Evolutionary conservation across 2,329 filamentous ascomycete species (phyloP).

Genomic region (Stagonosporopsis tanaceti): DNA sequence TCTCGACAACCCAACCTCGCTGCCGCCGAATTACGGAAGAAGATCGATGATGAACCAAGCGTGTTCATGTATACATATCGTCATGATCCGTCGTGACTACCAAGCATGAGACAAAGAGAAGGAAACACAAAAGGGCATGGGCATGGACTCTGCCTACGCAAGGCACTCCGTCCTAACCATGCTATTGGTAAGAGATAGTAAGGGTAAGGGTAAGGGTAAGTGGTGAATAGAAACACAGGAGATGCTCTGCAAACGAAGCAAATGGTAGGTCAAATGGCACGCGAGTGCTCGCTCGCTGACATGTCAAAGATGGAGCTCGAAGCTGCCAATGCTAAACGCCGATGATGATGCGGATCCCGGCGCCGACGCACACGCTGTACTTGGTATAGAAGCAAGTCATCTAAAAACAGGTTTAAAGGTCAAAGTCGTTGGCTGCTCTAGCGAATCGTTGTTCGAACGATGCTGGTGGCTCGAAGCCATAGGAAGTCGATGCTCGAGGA

Average conservation of each 20-base stretch:
- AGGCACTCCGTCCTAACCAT: slow-evolving; percentile 25
- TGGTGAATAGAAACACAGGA: slow-evolving; percentile 43
- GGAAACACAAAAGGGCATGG: slow-evolving; percentile 17
- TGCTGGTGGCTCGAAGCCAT: slow-evolving; percentile 47
- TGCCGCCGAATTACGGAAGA: slow-evolving; percentile 36
- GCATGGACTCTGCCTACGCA: slow-evolving; percentile 17
- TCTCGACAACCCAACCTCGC: slow-evolving; percentile 11
- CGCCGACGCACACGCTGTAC: slow-evolving; percentile 34
- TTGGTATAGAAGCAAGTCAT: slow-evolving; percentile 27
- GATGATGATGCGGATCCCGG: slow-evolving; percentile 42
- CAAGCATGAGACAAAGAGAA: slow-evolving; percentile 26
- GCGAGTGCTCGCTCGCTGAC: slow-evolving; percentile 31
- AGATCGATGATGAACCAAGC: slow-evolving; percentile 26
- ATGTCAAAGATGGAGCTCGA: slow-evolving; percentile 31
- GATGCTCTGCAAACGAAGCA: slow-evolving; percentile 40
- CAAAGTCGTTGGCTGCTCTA: slow-evolving; percentile 35
- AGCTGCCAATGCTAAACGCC: slow-evolving; percentile 43
- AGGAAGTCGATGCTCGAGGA: slow-evolving; percentile 52
- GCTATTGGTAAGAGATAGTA: slow-evolving; percentile 22
- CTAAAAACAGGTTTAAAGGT: slow-evolving; percentile 36
- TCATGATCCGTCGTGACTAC: slow-evolving; percentile 35
- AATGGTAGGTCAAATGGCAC: slow-evolving; percentile 30
- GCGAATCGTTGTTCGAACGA: slow-evolving; percentile 53
- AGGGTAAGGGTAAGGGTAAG: slow-evolving; percentile 29
- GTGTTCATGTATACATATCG: slow-evolving; percentile 37